Base-by-base conservation (phyloP, 345 rosid species). In the Melaleuca alternifolia region DNA sequence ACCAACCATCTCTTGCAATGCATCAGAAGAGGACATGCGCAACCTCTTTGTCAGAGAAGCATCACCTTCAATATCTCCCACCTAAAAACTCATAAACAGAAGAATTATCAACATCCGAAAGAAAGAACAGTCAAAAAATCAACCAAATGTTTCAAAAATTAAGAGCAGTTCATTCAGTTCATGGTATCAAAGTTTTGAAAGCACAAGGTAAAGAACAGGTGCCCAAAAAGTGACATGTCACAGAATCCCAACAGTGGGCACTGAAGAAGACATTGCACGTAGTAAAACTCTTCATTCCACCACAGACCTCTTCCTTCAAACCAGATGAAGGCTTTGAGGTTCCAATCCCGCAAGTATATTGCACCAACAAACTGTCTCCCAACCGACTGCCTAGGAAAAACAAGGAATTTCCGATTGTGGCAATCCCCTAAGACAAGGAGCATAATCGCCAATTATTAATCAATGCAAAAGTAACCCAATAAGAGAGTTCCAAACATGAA, bases 331-430 rank as follows among this genome's bases (percentile, higher is more conserved):
- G 88, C 85, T 89, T 85, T 84, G 96, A 93, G 86, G 98, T 85
- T 71, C 95, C 99, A 71, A 92, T 90, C 61, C 94, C 94, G 90
- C 92, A 87, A 61, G 94, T 92, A 90, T 91, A 96, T 84, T 97
- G 99, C 86, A 96, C 99, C 82, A 97, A 98, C 89, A 95, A 91
- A 94, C 99, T 97, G 93, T 97, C 99, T 59, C 99, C 99, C 92
- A 96, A 88, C 76, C 98, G 97, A 92, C 99, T 97, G 86, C 94
- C 98, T 85, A 97, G 90, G 89, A 97, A 95, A 92, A 97, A 94
- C 33, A 97, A 90, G 52, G 98, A 95, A 86, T 88, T 93, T 85
- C 99, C 99, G 44, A 97, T 89, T 57, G 93, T 92, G 82, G 99
- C 89, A 88, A 97, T 93, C 89, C 92, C 99, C 99, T 97, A 90